Conservation (phyloP, 305 asterid genomes). For the Ruellia speciosa region DNA sequence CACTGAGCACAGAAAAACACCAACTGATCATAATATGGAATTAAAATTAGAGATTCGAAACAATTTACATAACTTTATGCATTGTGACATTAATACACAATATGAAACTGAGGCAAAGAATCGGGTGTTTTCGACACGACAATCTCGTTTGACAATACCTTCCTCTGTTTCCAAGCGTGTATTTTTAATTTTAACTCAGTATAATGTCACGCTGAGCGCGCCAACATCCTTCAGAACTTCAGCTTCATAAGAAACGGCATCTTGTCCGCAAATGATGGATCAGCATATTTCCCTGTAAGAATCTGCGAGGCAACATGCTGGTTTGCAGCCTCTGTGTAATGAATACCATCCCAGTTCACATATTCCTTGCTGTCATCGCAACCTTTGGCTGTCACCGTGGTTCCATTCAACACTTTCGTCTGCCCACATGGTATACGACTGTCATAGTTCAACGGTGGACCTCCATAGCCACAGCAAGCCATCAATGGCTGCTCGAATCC, state of each 20-base stretch:
- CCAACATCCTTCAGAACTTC: slow-evolving; percentile 52
- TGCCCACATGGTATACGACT: slow-evolving; percentile 70
- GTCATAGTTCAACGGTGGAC: slow-evolving; percentile 83
- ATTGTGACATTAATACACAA: no score
- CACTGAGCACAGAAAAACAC: no score
- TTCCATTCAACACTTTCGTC: slow-evolving; percentile 69
- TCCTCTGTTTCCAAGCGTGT: no score
- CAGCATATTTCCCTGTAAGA: slow-evolving; percentile 78
- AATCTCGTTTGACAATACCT: no score
- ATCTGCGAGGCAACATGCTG: slow-evolving; percentile 67
- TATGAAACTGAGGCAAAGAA: no score
- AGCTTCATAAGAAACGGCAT: slow-evolving; percentile 79
- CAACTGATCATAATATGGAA: no score
- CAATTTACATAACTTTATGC: no score
- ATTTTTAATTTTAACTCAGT: no score
- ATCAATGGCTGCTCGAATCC: slow-evolving; percentile 80
- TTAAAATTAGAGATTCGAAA: no score
- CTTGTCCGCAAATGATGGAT: slow-evolving; percentile 69
- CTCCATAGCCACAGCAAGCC: slow-evolving; percentile 94
- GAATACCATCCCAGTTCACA: slow-evolving; percentile 92
- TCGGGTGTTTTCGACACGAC: no score
- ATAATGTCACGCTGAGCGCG: no score
- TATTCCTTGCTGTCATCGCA: slow-evolving; percentile 71
- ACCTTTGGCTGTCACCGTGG: slow-evolving; percentile 56
- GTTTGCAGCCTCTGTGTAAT: slow-evolving; percentile 88